Conservation (phyloP, 1,139 yeast genomes). For the Geotrichum europaeum region DNA sequence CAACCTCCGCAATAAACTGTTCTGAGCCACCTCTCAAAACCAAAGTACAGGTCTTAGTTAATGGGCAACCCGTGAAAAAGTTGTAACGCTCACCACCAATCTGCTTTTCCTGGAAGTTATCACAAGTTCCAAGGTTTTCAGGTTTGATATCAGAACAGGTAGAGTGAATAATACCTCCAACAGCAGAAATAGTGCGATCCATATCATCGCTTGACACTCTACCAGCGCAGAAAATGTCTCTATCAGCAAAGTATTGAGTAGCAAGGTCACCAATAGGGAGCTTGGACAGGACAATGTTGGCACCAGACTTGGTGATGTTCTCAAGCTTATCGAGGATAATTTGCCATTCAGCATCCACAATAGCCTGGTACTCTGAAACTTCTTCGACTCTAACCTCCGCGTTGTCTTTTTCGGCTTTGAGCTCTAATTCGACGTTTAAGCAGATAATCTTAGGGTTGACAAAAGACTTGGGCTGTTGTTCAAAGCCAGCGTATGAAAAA, state of each 20-base stretch:
- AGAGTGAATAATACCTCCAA: constrained; percentile 87
- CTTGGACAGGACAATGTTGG: constrained; percentile 86
- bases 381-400: constrained; percentile 98
- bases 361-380: constrained; percentile 88
- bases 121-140: constrained; percentile 82
- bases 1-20: constrained; percentile 97
- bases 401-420: constrained; percentile 96
- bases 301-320: constrained; percentile 78
- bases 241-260: constrained; percentile 95
- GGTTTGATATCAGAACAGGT: constrained; percentile 74
- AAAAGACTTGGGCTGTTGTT: constrained; percentile 92
- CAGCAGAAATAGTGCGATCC: constrained; percentile 89
- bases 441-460: constrained; percentile 73
- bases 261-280: constrained; percentile 98
- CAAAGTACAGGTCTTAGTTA: constrained; percentile 89
- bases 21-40: constrained; percentile 96
- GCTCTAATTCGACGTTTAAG: constrained; percentile 87
- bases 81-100: constrained; percentile 95
- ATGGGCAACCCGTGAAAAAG: constrained; percentile 85
- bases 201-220: constrained; percentile 84
- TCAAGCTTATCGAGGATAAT: constrained; percentile 82
- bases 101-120: constrained; percentile 81
- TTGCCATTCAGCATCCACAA: constrained; percentile 98
- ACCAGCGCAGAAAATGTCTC: constrained; percentile 96
- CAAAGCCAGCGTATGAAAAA: constrained; percentile 95